Conservation (phyloP, 192 early-diverging fungal genomes). For the Umbelopsis vinacea region DNA sequence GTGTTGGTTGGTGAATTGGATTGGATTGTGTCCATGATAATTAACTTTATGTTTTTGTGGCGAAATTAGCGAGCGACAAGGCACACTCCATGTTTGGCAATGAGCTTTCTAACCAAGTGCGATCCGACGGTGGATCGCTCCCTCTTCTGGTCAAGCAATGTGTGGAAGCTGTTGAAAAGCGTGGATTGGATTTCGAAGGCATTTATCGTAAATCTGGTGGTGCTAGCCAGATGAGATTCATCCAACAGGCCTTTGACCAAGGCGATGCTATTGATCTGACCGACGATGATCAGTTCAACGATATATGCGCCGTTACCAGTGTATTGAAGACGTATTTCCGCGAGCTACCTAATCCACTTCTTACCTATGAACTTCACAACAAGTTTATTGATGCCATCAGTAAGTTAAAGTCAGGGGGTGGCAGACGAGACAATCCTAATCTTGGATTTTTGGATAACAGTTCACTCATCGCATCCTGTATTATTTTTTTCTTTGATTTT, state of each 20-base stretch:
- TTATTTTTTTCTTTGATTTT: constrained; percentile 4
- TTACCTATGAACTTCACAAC: constrained; percentile 67
- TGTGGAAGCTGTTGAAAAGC: constrained; percentile 68
- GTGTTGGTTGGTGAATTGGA: neutral
- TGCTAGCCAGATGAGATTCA: constrained; percentile 63
- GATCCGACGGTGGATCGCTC: constrained; percentile 56
- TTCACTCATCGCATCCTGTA: neutral
- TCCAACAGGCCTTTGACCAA: constrained; percentile 65
- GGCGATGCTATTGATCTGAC: constrained; percentile 50
- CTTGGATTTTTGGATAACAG: neutral
- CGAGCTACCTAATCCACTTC: constrained; percentile 71
- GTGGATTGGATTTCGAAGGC: constrained; percentile 71
- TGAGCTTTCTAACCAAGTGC: constrained; percentile 61
- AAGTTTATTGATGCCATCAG: constrained; percentile 64
- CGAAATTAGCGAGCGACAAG: neutral
- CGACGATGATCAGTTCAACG: constrained; percentile 57
- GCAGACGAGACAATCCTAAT: too few species aligned
- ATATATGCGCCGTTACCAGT: constrained; percentile 75
- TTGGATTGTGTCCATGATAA: neutral
- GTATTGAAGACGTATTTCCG: constrained; percentile 82
- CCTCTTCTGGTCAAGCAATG: constrained; percentile 73
- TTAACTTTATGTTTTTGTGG: neutral
- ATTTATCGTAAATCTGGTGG: constrained; percentile 82
- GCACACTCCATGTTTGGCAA: constrained; percentile 66
- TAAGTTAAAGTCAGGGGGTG: constrained; percentile 23